A percentile compares a stretch with the other conserved stretches of the same genome.
phyloP scores from a whole-genome alignment of 768 basidiomycete species.

The Amanita pallidorosea region DNA sequence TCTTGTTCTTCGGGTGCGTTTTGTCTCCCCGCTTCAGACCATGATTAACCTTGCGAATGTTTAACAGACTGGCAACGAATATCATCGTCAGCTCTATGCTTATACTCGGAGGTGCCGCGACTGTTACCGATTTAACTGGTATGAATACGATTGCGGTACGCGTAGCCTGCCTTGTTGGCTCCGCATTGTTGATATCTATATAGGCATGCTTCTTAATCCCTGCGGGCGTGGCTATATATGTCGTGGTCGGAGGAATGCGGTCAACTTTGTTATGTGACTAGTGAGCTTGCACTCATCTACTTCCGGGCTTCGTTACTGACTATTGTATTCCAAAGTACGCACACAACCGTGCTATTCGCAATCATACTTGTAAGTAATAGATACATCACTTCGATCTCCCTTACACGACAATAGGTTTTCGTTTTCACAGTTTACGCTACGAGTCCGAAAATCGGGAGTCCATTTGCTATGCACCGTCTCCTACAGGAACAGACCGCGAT shows the following conservation, averaged over 20 bases:
- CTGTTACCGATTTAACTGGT: slow-evolving; percentile 79
- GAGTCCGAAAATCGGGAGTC: slow-evolving; percentile 69
- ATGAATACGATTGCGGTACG: slow-evolving; percentile 77
- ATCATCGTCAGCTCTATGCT: slow-evolving; percentile 86
- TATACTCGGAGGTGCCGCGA: slow-evolving; percentile 74
- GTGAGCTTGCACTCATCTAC: slow-evolving; percentile 28
- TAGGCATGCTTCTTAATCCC: slow-evolving; percentile 88
- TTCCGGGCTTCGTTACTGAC: background rate
- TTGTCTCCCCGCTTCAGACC: background rate
- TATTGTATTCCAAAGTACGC: slow-evolving; percentile 40
- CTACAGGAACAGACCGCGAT: slow-evolving; percentile 44
- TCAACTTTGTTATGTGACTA: slow-evolving; percentile 82
- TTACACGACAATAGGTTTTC: slow-evolving; percentile 24
- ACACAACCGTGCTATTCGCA: slow-evolving; percentile 77
- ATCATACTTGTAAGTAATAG: slow-evolving; percentile 51
- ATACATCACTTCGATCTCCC: background rate
- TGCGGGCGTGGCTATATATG: slow-evolving; percentile 79
- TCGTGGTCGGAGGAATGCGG: slow-evolving; percentile 80
- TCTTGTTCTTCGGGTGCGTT: slow-evolving; percentile 77
- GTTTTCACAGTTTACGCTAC: slow-evolving; percentile 79
- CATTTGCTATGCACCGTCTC: slow-evolving; percentile 67
- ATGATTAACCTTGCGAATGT: background rate
- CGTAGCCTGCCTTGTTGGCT: background rate
- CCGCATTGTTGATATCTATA: background rate
- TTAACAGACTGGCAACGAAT: slow-evolving; percentile 70